phyloP scores from a whole-genome alignment of 108 stramenopile genomes.

The Cylindrotheca fusiformis region DNA sequence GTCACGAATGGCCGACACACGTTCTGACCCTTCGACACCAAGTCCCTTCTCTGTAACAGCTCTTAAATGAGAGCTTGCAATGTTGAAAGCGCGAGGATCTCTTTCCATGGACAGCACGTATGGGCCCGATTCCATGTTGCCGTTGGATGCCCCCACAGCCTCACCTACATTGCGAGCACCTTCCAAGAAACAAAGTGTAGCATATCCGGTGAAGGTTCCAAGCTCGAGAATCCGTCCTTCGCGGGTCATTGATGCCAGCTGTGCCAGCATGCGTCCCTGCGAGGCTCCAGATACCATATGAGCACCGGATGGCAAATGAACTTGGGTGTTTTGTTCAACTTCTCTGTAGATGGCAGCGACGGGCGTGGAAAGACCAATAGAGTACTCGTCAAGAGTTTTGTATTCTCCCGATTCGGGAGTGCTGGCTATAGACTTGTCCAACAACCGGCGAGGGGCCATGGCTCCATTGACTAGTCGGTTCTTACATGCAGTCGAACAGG shows the following conservation, averaged over 20 bases:
- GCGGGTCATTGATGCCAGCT: conserved; percentile 70
- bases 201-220: conserved; percentile 94
- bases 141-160: conserved; percentile 25
- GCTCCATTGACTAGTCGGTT: conserved; percentile 56
- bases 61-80: conserved; percentile 70
- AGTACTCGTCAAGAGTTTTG: conserved; percentile 72
- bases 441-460: conserved; percentile 31
- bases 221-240: conserved; percentile 84
- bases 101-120: conserved; percentile 82
- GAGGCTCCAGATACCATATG: conserved; percentile 86
- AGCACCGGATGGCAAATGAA: conserved; percentile 64
- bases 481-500: conserved; percentile 85
- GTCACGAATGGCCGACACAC: conserved; percentile 35
- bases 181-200: conserved; percentile 82
- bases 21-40: conserved; percentile 54
- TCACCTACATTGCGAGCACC: conserved; percentile 59
- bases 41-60: conserved; percentile 52
- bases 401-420: conserved; percentile 20
- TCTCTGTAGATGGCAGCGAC: conserved; percentile 56
- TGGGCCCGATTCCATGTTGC: conserved; percentile 46
- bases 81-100: conserved; percentile 63
- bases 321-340: conserved; percentile 72
- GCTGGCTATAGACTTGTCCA: background rate
- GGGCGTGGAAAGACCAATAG: conserved; percentile 56
- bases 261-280: conserved; percentile 81